These are phyloP conservation scores for Solanum hybrid DNA, from an alignment of 305 asterid species.

Conservation along the genomic window DNA sequence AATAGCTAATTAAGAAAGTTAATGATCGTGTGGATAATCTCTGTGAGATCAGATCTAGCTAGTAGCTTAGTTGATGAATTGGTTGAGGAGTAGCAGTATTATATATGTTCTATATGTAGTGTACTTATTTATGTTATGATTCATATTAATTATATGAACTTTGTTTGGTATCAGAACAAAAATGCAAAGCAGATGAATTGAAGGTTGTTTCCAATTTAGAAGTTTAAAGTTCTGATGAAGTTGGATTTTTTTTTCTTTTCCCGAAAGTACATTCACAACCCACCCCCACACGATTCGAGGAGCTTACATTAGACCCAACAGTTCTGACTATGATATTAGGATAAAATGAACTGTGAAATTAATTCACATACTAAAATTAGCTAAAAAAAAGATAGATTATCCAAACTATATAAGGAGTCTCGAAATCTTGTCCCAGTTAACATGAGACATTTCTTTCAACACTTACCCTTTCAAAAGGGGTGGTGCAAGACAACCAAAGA, in stretches of 20 bases:
- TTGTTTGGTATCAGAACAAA: neutral
- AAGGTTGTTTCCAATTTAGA: neutral
- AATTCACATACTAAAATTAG: neutral
- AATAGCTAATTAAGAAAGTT: neutral
- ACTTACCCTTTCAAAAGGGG: neutral
- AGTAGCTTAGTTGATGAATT: neutral
- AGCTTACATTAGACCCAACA: neutral
- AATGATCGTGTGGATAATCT: neutral
- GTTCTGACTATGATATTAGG: neutral
- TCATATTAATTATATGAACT: neutral
- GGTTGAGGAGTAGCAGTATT: neutral
- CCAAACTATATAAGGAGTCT: neutral
- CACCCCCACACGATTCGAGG: neutral
- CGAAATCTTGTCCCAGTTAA: no score
- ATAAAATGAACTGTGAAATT: no score
- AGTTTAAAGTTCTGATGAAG: neutral
- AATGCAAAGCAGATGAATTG: neutral
- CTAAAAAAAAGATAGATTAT: accelerated
- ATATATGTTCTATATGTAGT: neutral
- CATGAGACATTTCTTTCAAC: neutral
- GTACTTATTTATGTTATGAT: neutral
- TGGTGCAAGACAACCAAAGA: neutral
- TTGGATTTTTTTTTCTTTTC: neutral
- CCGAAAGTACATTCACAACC: neutral
- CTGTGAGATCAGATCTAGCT: neutral